Evolutionary conservation across 2,329 filamentous ascomycete species (phyloP), one percentile per base, ranked within the genome.

Genomic region (Zymoseptoria crescenta): DNA sequence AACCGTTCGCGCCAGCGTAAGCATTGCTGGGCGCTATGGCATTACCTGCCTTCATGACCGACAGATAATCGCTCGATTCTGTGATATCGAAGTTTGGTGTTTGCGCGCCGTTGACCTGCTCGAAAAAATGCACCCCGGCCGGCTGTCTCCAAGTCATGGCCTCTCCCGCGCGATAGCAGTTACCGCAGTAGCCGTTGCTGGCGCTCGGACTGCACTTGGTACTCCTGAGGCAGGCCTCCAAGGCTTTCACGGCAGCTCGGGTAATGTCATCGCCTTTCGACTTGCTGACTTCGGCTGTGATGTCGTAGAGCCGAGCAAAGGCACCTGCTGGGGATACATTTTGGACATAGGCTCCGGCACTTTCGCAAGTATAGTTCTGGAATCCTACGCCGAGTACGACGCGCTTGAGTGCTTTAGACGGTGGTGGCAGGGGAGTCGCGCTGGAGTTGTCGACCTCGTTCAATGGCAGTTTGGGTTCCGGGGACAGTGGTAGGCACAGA

Each of bases 81-180:
- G 73, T 69, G 45, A 89, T 76, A 59, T 82, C 77, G 70, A 89
- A 90, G 10, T 79, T 83, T 1, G 87, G 87, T 0, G 76, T 73
- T 62, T 79, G 74, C 51, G 68, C 63, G 52, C 62, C 61, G 72
- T 80, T 81, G 60, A 61, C 29, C 8, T 59, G 60, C 30, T 63
- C 56, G 77, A 90, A 90, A 80, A 79, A 88, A 78, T 91, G 87
- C 66, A 83, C 79, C 29, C 87, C 87, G 13, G 86, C 69, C 66
- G 56, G 49, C 10, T 55, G 41, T 10, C 49, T 53, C n/a, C 55
- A 21, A 54, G 62, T 56, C 16, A 59, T 55, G n/a, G 63, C 58
- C 27, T 54, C 57, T 41, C 53, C 52, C 56, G 61, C 78, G 5
- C 67, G 56, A 41, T 75, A 49, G 56, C 70, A 70, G 5, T 54